A percentile compares a stretch with the other conserved stretches of the same genome.
These are phyloP conservation scores for Melaleuca alternifolia DNA, from an alignment of 345 rosid species.

Conservation along the genomic window DNA sequence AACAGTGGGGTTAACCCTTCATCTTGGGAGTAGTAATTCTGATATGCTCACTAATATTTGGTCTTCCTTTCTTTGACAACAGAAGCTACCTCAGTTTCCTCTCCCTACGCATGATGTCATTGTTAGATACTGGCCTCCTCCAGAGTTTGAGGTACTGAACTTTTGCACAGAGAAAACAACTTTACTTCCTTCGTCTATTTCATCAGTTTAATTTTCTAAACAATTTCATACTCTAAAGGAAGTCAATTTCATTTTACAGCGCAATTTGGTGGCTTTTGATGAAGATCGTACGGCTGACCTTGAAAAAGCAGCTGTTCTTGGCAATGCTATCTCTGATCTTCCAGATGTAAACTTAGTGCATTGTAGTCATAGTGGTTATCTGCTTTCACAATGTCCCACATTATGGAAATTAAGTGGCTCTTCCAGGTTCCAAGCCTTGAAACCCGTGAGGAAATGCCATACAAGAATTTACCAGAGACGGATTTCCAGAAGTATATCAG, in stretches of 20 bases:
- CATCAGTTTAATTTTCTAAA: neutral
- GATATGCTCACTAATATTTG: neutral
- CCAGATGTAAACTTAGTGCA: slow-evolving; percentile 42
- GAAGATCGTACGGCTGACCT: slow-evolving; percentile 68
- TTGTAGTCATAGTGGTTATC: slow-evolving; percentile 2
- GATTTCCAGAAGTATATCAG: slow-evolving; percentile 76
- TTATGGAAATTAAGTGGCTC: neutral
- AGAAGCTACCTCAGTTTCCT: slow-evolving; percentile 94
- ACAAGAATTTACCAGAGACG: slow-evolving; percentile 58
- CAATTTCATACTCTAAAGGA: neutral
- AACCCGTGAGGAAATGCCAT: slow-evolving; percentile 41
- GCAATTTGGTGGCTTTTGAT: slow-evolving; percentile 80
- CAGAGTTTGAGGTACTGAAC: slow-evolving; percentile 65
- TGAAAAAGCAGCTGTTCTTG: slow-evolving; percentile 64
- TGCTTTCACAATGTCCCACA: slow-evolving; percentile 1
- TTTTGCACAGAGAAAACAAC: neutral
- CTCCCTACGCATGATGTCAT: slow-evolving; percentile 92
- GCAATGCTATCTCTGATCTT: slow-evolving; percentile 91
- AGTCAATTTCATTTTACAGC: slow-evolving; percentile 42
- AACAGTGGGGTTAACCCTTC: neutral
- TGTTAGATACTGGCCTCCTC: slow-evolving; percentile 78
- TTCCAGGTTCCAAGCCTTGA: slow-evolving; percentile 55
- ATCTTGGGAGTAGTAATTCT: neutral
- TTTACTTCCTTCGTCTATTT: neutral
- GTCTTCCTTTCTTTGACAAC: slow-evolving; percentile 5